Evolutionary conservation across 2,329 filamentous ascomycete species (phyloP), one percentile per base, ranked within the genome.

Genomic region (Penicillium sp.): DNA sequence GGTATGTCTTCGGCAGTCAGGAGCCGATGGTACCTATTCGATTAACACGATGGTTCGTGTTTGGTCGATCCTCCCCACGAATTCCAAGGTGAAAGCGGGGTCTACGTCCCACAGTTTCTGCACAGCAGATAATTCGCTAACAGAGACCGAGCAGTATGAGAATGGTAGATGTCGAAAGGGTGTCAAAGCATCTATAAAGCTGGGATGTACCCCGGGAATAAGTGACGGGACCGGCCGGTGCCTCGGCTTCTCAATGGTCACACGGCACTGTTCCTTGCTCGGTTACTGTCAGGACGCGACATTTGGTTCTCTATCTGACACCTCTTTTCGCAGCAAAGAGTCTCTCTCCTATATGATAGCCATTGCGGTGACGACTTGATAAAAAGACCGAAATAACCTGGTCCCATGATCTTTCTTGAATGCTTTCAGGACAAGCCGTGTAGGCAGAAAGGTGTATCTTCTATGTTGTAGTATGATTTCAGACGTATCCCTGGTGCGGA

Each of bases 231-330:
- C 41, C 43, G 50, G 56, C 34, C 46, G 50, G 45, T 55, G 53
- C 61, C 61, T 63, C 60, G 61, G 61, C 53, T 44, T 41, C 10
- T 40, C 24, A 14, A 36, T n/a, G 24, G 5, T 45, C 51, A 41
- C 31, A n/a, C 21, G 34, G 24, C 34, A 8, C 5, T 3, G 10
- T n/a, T n/a, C 38, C 38, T 36, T 40, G 38, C n/a, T 40, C 18
- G n/a, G 38, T 40, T 21, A 21, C 38, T 40, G 2, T 27, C 24
- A 27, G 6, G 24, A 27, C 24, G 5, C 24, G 24, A 27, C 24
- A 27, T 27, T 27, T 4, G 8, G 24, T 8, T 27, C 8, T 27
- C 24, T 27, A 6, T 27, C 24, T 27, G 24, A 6, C 24, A 2
- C 24, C 8, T 5, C 24, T 6, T 27, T 8, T 8, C 8, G 8